Evolutionary conservation across 139 green algal species (phyloP), one percentile per base, ranked within the genome.

Genomic region (Coccomyxa sp.): DNA sequence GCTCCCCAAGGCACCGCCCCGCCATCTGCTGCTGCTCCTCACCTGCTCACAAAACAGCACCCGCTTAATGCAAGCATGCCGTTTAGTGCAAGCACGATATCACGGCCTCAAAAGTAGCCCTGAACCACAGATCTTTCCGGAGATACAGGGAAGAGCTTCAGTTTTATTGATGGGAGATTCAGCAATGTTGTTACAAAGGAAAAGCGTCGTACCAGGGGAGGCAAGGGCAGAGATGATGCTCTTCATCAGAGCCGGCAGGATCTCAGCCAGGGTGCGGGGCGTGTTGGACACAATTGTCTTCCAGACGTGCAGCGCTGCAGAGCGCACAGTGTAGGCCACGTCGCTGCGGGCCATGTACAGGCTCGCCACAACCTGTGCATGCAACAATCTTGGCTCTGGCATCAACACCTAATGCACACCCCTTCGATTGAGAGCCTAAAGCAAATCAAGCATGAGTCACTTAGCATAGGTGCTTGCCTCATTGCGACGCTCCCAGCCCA

Each of bases 241-340:
- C 31, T 84, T 71, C 94, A 97, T 97, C 25, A 98, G 91, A 1
- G 86, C 79, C 23, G 92, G 91, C 89, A 99, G 90, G 75, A 99
- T 96, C 88, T 97, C 91, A 13, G 90, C 90, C 74, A 98, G 88
- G 10, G 96, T 99, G 79, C 93, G 92, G 58, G 97, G 97, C 16
- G 97, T 99, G 92, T 99, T 99, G 81, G 93, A 92, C 51, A 98
- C 95, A 13, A 98, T 85, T 13, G 92, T 97, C 90, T 98, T 98
- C 96, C 96, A 99, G 76, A 99, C 94, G 87, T 98, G 94, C 76
- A 98, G 86, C 21, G 94, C 91, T 25, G 92, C 92, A 76, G 91
- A 89, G 30, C 97, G 91, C 77, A 99, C 97, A 30, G 87, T 89
- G 85, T 96, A 95, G 71, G 93, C 93, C 27, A 95, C 90, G 85